A percentile compares a stretch with the other conserved stretches of the same genome.
These are phyloP conservation scores for Phytophthora pinifolia DNA, from an alignment of 352 stramenopile species.

Conservation along the genomic window DNA sequence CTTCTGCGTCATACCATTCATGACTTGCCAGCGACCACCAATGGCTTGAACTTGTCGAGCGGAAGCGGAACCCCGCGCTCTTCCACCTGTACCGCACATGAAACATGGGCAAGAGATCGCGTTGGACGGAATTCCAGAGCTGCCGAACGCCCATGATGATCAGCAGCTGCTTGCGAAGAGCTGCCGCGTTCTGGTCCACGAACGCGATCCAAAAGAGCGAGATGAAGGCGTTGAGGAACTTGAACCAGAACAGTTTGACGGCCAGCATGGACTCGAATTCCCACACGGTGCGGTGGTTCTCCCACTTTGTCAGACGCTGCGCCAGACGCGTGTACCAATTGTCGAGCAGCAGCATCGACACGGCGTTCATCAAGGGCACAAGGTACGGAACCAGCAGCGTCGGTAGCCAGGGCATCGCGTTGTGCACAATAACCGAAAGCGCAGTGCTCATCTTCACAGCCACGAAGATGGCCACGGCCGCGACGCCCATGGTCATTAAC, in stretches of 20 bases:
- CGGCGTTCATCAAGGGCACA: slow-evolving; percentile 62
- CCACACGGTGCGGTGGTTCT: slow-evolving; percentile 81
- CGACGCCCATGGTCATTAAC: slow-evolving; percentile 51
- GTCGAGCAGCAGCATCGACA: slow-evolving; percentile 74
- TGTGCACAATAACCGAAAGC: slow-evolving; percentile 25
- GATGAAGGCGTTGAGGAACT: slow-evolving; percentile 83
- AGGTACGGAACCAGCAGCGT: slow-evolving; percentile 45
- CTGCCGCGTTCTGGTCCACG: slow-evolving; percentile 48
- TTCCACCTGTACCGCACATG: slow-evolving; percentile 49
- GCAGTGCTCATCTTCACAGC: slow-evolving; percentile 44
- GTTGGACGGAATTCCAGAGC: slow-evolving; percentile 60
- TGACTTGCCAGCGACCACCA: slow-evolving; percentile 29
- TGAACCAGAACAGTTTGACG: slow-evolving; percentile 79
- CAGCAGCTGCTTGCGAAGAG: slow-evolving; percentile 62
- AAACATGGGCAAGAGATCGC: slow-evolving; percentile 55
- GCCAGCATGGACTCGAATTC: slow-evolving; percentile 80
- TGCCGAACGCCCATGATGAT: slow-evolving; percentile 75
- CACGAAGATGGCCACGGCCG: slow-evolving; percentile 61
- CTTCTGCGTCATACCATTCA: slow-evolving; percentile 65
- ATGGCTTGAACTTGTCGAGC: slow-evolving; percentile 15
- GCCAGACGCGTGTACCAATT: slow-evolving; percentile 68
- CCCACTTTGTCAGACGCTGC: slow-evolving; percentile 61
- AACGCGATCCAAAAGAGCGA: slow-evolving; percentile 83
- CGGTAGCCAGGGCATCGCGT: slow-evolving; percentile 43
- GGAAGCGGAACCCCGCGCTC: slow-evolving; percentile 39